phyloP scores from a whole-genome alignment of 2,329 filamentous ascomycete species.

The Calonectria pseudoreteaudii region DNA sequence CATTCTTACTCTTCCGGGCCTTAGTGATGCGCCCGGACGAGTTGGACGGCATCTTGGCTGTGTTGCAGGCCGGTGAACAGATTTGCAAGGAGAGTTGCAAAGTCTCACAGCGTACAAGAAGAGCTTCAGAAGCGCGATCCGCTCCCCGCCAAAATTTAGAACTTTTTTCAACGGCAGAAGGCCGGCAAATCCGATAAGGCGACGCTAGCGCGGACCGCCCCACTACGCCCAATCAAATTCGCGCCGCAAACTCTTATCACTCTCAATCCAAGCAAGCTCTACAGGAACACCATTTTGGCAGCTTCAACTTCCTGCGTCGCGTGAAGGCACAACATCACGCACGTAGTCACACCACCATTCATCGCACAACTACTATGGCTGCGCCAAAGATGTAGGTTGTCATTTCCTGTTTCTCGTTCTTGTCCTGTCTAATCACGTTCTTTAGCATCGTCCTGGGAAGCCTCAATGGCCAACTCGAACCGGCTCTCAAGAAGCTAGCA shows the following conservation, averaged over 20 bases:
- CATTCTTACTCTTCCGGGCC: slow-evolving; percentile 75
- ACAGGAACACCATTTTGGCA: slow-evolving; percentile 7
- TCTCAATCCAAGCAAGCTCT: neutral
- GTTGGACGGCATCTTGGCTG: slow-evolving; percentile 69
- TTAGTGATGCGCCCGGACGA: slow-evolving; percentile 76
- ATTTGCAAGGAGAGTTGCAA: slow-evolving; percentile 37
- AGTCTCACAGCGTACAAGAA: slow-evolving; percentile 30
- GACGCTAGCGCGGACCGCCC: slow-evolving; percentile 24
- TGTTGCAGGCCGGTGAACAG: slow-evolving; percentile 40
- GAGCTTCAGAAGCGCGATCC: slow-evolving; percentile 37
- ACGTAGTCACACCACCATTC: slow-evolving; percentile 26
- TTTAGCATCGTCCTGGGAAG: slow-evolving; percentile 83
- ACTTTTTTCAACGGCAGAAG: slow-evolving; percentile 49
- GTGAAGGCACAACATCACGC: slow-evolving; percentile 24
- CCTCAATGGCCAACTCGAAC: slow-evolving; percentile 81
- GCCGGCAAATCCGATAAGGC: slow-evolving; percentile 52
- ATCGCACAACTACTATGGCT: slow-evolving; percentile 52
- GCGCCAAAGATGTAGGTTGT: slow-evolving; percentile 60
- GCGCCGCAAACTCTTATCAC: slow-evolving; percentile 50
- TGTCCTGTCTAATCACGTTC: slow-evolving; percentile 23
- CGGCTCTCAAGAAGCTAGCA: slow-evolving; percentile 83
- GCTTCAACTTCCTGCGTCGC: slow-evolving; percentile 11
- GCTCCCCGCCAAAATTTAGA: slow-evolving; percentile 46
- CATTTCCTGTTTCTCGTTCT: neutral
- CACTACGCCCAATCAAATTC: slow-evolving; percentile 45